Evolutionary conservation across 768 basidiomycete species (phyloP), one percentile per base, ranked within the genome.

Genomic region (Mycena maculata): DNA sequence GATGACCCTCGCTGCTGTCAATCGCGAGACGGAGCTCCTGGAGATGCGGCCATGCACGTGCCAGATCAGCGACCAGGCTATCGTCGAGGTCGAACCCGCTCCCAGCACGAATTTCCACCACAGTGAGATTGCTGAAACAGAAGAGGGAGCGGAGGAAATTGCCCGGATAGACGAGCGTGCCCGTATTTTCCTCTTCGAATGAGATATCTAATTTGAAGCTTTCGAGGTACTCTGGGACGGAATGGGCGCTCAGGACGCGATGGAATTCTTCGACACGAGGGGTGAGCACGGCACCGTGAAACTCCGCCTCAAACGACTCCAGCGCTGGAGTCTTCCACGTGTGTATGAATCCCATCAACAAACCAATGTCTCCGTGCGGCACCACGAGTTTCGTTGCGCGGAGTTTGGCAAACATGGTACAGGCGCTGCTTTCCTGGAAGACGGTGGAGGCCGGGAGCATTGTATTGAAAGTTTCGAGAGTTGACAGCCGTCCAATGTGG

Each of bases 31-130:
- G 10, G 1, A 54, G 30, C 6, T 45, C 42, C 6, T 53, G 16
- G 31, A 62, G n/a, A 22, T 45, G 2, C 12, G 60, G 52, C 60
- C 60, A 62, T 23, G 60, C 42, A 5, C 28, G 50, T 3, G 50
- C 50, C 60, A 62, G 12, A 2, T 41, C 50, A 0, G n/a, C 15
- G 3, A 61, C 20, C 11, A 7, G 4, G 4, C n/a, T 30, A n/a
- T 62, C 60, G 23, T 54, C 42, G n/a, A 62, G 41, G 16, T 62
- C 53, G 50, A 33, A 62, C 20, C 60, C 60, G 2, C 3, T 9
- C 1, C 22, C 18, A 7, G 38, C 31, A 16, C 13, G 31, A 11
- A 54, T 62, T 1, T 28, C 27, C 4, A 62, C 27, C 18, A 25
- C n/a, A 0, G 41, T 9, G 22, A 62, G 60, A 8, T 54, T 45